Evolutionary conservation across 2,329 filamentous ascomycete genomes (phyloP).

Genomic region (Raffaelea arxii): DNA sequence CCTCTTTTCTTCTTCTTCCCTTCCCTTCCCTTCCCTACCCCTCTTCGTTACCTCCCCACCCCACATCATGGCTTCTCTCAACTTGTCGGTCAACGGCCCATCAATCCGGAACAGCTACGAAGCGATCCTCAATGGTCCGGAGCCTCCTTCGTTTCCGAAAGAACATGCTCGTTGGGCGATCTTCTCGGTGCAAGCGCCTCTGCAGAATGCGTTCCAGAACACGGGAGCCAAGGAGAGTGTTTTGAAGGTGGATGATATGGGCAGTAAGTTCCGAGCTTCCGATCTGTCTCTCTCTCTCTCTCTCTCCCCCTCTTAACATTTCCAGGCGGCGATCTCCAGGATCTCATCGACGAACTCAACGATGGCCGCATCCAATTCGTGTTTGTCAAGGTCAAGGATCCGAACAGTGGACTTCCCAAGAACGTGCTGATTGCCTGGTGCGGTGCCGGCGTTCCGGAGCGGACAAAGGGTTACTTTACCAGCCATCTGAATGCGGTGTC

Average conservation of each 20-base stretch:
- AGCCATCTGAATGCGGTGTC: constrained; percentile 84
- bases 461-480: constrained; percentile 97
- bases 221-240: constrained; percentile 81
- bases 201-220: constrained; percentile 89
- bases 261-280: constrained; percentile 44
- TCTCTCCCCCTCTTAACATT: neutral
- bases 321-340: constrained; percentile 77
- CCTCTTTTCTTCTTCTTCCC: neutral
- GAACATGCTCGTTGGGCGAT: constrained; percentile 90
- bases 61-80: constrained; percentile 63
- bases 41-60: neutral
- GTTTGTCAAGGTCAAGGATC: constrained; percentile 92
- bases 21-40: neutral
- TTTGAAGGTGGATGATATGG: constrained; percentile 85
- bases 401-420: constrained; percentile 83
- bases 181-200: constrained; percentile 84
- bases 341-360: constrained; percentile 91
- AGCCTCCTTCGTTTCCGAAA: constrained; percentile 52
- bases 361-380: constrained; percentile 96
- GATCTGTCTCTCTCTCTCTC: neutral
- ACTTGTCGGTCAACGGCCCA: constrained; percentile 68
- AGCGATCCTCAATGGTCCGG: constrained; percentile 44
- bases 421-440: constrained; percentile 93
- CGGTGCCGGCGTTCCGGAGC: constrained; percentile 93
- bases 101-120: constrained; percentile 77